Conservation (phyloP, 2,329 filamentous ascomycete genomes). For the Colletotrichum lentis region DNA sequence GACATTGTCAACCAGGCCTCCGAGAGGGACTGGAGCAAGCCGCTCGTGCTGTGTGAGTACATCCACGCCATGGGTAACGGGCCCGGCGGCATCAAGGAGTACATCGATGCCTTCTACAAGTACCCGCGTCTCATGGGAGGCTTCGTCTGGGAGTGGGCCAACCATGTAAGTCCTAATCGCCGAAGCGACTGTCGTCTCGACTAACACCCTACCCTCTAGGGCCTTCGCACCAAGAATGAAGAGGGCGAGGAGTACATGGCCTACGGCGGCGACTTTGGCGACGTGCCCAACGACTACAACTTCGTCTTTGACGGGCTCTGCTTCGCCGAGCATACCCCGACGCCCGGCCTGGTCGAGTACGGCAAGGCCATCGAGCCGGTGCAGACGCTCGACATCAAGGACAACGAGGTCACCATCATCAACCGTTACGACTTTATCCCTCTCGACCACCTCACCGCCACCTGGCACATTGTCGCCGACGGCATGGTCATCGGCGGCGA, state of each 20-base stretch:
- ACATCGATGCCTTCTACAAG: slow-evolving; percentile 70
- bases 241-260: slow-evolving; percentile 60
- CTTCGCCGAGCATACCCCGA: slow-evolving; percentile 58
- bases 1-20: slow-evolving; percentile 52
- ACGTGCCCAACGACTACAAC: slow-evolving; percentile 66
- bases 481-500: slow-evolving; percentile 47
- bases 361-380: slow-evolving; percentile 68
- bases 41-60: slow-evolving; percentile 65
- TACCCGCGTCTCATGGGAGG: slow-evolving; percentile 64
- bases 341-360: slow-evolving; percentile 62
- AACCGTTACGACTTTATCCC: slow-evolving; percentile 64
- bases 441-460: slow-evolving; percentile 59
- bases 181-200: background rate
- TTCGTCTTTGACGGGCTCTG: slow-evolving; percentile 67
- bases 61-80: slow-evolving; percentile 76
- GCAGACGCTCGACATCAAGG: slow-evolving; percentile 56
- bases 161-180: slow-evolving; percentile 55
- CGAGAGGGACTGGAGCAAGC: slow-evolving; percentile 59
- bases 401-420: slow-evolving; percentile 54
- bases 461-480: slow-evolving; percentile 54
- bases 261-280: slow-evolving; percentile 70
- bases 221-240: slow-evolving; percentile 54
- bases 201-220: slow-evolving; percentile 40
- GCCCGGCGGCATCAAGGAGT: slow-evolving; percentile 72
- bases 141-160: slow-evolving; percentile 72